Conservation (phyloP, 805 yeast genomes). For the Limtongia smithiae region DNA sequence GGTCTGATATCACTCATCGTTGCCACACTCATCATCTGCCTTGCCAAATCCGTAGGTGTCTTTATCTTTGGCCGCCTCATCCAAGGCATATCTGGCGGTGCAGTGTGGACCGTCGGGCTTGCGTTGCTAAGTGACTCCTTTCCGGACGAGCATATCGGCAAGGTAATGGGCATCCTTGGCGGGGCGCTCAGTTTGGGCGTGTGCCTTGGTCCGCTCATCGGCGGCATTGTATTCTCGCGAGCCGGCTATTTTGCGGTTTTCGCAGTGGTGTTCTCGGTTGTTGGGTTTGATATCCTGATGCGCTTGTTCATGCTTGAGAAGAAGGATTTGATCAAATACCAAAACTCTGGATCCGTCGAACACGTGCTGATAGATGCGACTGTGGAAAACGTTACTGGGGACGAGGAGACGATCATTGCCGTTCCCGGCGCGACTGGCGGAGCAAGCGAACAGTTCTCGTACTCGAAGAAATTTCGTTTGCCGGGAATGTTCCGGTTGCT, state of each 20-base stretch:
- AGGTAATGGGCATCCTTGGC: slow-evolving; percentile 35
- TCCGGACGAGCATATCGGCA: slow-evolving; percentile 33
- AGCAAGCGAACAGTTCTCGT: not conserved
- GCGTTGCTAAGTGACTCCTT: slow-evolving; percentile 36
- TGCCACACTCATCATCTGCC: slow-evolving; percentile 35
- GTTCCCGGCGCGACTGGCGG: not conserved
- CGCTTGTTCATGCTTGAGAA: slow-evolving; percentile 38
- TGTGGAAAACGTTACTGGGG: no score
- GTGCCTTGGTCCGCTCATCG: slow-evolving; percentile 38
- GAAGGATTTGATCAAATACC: slow-evolving; percentile 12
- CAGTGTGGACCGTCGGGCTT: slow-evolving; percentile 39
- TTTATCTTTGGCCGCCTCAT: slow-evolving; percentile 36
- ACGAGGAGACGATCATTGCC: not conserved
- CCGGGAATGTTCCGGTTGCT: slow-evolving; percentile 12
- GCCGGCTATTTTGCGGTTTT: slow-evolving; percentile 38
- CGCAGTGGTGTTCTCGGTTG: slow-evolving; percentile 34
- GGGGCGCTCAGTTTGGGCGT: slow-evolving; percentile 35
- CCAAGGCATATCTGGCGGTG: slow-evolving; percentile 39
- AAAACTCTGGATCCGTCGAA: no score
- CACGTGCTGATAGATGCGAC: no score
- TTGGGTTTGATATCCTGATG: slow-evolving; percentile 34
- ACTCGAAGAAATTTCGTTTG: not conserved
- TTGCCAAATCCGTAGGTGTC: slow-evolving; percentile 31
- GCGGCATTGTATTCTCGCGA: slow-evolving; percentile 36
- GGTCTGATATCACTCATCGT: slow-evolving; percentile 35